Conservation (phyloP, 352 stramenopile species). For the Phytophthora constricta region DNA sequence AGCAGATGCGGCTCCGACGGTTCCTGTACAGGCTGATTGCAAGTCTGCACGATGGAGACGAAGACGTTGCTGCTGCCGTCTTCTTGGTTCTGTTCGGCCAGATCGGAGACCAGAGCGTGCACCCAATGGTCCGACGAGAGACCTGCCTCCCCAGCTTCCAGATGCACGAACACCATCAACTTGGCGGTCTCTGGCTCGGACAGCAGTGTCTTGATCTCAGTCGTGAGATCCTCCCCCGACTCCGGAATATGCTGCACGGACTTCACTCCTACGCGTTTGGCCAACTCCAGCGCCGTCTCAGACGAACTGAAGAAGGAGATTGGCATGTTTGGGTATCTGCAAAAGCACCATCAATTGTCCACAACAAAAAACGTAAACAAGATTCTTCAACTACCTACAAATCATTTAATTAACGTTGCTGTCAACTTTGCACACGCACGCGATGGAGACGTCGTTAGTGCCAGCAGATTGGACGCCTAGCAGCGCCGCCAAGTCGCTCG, state of each 20-base stretch:
- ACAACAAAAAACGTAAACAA: background rate
- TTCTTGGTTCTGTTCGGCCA: constrained; percentile 37
- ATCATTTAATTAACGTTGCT: background rate
- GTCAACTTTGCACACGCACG: constrained; percentile 38
- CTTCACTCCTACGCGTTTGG: constrained; percentile 40
- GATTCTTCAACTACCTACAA: background rate
- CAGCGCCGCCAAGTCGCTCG: constrained; percentile 41
- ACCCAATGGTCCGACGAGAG: constrained; percentile 48
- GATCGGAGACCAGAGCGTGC: constrained; percentile 43
- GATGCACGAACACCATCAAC: constrained; percentile 65
- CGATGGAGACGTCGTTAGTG: constrained; percentile 22
- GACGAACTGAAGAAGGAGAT: constrained; percentile 67
- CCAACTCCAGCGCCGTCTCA: constrained; percentile 33
- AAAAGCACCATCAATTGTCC: background rate
- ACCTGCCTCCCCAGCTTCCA: constrained; percentile 18
- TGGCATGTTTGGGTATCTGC: constrained; percentile 67
- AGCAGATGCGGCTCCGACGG: constrained; percentile 44
- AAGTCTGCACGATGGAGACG: constrained; percentile 53
- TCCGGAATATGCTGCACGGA: constrained; percentile 36
- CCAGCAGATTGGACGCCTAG: constrained; percentile 37
- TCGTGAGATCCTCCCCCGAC: constrained; percentile 2
- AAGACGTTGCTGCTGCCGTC: constrained; percentile 46
- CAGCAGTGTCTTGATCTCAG: constrained; percentile 41
- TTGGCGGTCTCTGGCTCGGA: constrained; percentile 41
- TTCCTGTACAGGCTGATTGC: constrained; percentile 4